phyloP scores from a whole-genome alignment of 352 stramenopile species.

The Pythium brassicae region DNA sequence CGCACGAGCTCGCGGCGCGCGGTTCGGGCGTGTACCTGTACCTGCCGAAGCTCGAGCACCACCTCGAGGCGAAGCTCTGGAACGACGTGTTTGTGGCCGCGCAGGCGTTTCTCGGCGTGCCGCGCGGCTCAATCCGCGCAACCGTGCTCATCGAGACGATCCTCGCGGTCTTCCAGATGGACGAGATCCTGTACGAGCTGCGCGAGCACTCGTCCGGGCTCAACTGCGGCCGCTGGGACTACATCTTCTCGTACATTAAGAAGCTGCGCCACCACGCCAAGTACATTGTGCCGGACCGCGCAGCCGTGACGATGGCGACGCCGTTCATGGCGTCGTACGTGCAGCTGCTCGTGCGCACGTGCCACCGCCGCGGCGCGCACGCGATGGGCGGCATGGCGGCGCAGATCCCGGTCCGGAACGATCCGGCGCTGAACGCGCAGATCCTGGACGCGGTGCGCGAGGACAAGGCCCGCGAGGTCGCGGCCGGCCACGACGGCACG shows the following conservation, averaged over 20 bases:
- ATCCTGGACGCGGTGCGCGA: conserved; percentile 87
- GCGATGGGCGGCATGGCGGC: conserved; percentile 98
- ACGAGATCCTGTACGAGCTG: conserved; percentile 96
- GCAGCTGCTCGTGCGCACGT: conserved; percentile 92
- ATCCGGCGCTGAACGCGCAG: conserved; percentile 84
- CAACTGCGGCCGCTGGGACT: conserved; percentile 97
- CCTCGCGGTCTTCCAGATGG: conserved; percentile 96
- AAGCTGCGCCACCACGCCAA: conserved; percentile 90
- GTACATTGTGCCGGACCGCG: conserved; percentile 92
- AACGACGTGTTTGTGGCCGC: conserved; percentile 96
- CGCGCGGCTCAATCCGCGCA: conserved; percentile 88
- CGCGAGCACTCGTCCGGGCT: conserved; percentile 94
- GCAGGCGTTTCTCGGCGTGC: conserved; percentile 90
- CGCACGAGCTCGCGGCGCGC: conserved; percentile 75
- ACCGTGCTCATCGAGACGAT: conserved; percentile 97
- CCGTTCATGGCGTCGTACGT: conserved; percentile 95
- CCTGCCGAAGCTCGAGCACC: conserved; percentile 94
- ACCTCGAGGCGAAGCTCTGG: conserved; percentile 94
- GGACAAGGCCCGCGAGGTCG: conserved; percentile 90
- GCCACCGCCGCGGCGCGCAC: conserved; percentile 93
- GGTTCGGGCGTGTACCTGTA: conserved; percentile 94
- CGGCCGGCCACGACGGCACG: conserved; percentile 93
- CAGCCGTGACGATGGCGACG: conserved; percentile 91
- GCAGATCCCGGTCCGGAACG: conserved; percentile 94
- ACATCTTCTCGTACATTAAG: conserved; percentile 98